Evolutionary conservation across 208 protist species (phyloP), one percentile per base, ranked within the genome.

Genomic region (Acanthamoeba polyphaga): DNA sequence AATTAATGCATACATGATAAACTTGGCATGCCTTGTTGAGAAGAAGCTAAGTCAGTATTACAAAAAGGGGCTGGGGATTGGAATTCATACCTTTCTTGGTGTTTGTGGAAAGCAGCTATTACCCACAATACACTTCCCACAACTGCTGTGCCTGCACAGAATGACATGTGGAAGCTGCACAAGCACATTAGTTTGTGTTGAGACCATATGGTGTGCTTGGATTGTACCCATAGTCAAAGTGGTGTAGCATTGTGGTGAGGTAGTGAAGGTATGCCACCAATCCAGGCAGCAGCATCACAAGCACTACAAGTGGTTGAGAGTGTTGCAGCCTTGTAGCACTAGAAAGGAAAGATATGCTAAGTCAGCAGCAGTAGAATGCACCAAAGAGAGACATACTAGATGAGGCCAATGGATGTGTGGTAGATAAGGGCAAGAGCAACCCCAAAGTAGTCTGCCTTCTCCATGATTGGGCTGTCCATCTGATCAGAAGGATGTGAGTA

Each of bases 151-250:
- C 66, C 32, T 13, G 32, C 9, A 29, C 66, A 74, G 66, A 74
- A 74, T 2, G 66, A 4, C 32, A 24, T 32, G 32, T 74, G 66
- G 32, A 74, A 74, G 22, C 66, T 74, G 66, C 10, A 60, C 55
- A 60, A 22, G 15, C 53, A 19, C 55, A n/a, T n/a, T n/a, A n/a
- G n/a, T n/a, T n/a, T n/a, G n/a, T n/a, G n/a, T n/a, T n/a, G n/a
- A n/a, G n/a, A n/a, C n/a, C n/a, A n/a, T n/a, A n/a, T n/a, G n/a
- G n/a, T n/a, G n/a, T n/a, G n/a, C 9, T 15, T 38, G 29, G n/a
- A 10, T 43, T 29, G 38, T 29, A 80, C 72, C 72, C 72, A 29
- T 80, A 80, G 32, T 80, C 72, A 24, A 80, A 80, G 72, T 29
- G 29, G 22, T 38, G 34, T 27, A 80, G 29, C 72, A 80, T 80